Evolutionary conservation across 2,329 filamentous ascomycete genomes (phyloP).

Genomic region (Colletotrichum eremochloae): DNA sequence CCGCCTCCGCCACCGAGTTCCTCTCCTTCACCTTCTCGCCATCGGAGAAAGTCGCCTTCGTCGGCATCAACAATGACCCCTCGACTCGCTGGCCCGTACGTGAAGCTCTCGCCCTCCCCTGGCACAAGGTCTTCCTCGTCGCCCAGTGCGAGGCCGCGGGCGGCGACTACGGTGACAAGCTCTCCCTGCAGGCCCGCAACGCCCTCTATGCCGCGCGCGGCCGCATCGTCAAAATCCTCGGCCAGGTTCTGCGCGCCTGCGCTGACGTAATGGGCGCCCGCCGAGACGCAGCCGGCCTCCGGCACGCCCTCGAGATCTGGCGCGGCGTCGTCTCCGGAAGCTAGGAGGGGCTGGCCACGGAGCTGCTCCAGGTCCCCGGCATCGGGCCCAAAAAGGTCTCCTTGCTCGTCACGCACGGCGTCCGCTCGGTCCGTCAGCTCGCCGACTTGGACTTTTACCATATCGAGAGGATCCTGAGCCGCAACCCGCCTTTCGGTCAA

Average conservation of each 20-base stretch:
- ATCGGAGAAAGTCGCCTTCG: constrained; percentile 53
- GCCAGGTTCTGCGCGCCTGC: constrained; percentile 53
- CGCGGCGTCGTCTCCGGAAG: constrained; percentile 79
- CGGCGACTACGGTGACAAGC: constrained; percentile 62
- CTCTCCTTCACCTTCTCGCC: constrained; percentile 53
- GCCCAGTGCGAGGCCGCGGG: constrained; percentile 77
- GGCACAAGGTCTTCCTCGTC: constrained; percentile 82
- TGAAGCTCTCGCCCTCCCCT: constrained; percentile 65
- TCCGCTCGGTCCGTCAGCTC: constrained; percentile 80
- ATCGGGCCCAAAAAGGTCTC: constrained; percentile 82
- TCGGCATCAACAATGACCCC: constrained; percentile 55
- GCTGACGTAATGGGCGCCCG: constrained; percentile 55
- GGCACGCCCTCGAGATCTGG: constrained; percentile 80
- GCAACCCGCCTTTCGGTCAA: constrained; percentile 86
- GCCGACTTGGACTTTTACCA: constrained; percentile 74
- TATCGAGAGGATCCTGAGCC: constrained; percentile 82
- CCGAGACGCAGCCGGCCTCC: constrained; percentile 74
- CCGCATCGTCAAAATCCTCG: constrained; percentile 52
- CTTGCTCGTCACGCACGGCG: constrained; percentile 78
- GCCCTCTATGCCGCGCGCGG: constrained; percentile 50
- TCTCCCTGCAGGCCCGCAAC: constrained; percentile 50
- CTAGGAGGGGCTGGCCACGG: constrained; percentile 80
- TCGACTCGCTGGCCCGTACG: constrained; percentile 54
- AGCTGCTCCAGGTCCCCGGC: constrained; percentile 85
- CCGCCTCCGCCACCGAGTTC: constrained; percentile 55